Evolutionary conservation across 352 stramenopile genomes (phyloP).

Genomic region (Blastocystis sp.): DNA sequence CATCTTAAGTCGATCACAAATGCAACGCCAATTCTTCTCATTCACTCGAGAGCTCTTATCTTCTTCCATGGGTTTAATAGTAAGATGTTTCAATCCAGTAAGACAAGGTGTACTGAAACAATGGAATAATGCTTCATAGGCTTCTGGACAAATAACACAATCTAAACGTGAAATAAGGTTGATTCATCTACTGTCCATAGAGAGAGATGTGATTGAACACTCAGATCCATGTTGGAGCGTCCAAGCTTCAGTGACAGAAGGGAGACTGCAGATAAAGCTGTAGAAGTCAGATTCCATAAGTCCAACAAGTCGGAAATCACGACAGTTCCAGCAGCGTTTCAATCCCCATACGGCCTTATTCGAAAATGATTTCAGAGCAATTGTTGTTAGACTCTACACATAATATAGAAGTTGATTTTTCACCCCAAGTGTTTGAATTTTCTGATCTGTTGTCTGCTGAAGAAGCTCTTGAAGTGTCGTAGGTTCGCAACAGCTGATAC

Average conservation of each 20-base stretch:
- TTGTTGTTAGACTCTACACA: conserved; percentile 37
- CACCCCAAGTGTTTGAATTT: conserved; percentile 34
- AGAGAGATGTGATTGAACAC: neutral
- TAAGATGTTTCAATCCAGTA: neutral
- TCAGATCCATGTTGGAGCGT: conserved; percentile 2
- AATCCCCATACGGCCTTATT: conserved; percentile 49
- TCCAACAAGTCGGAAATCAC: conserved; percentile 23
- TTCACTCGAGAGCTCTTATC: conserved; percentile 30
- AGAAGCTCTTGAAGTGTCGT: conserved; percentile 21
- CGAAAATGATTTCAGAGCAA: conserved; percentile 54
- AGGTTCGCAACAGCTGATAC: conserved; percentile 58
- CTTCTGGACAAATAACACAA: conserved; percentile 39
- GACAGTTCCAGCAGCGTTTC: conserved; percentile 52
- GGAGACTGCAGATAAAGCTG: conserved; percentile 53
- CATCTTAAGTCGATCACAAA: conserved; percentile 4
- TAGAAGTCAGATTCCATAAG: conserved; percentile 46
- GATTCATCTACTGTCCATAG: conserved; percentile 39
- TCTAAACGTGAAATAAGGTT: neutral
- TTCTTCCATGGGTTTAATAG: conserved; percentile 5
- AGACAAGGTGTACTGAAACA: conserved; percentile 48
- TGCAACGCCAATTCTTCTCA: conserved; percentile 22
- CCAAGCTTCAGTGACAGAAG: conserved; percentile 28
- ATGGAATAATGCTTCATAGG: conserved; percentile 42
- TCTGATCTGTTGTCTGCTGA: conserved; percentile 48
- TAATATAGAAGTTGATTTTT: neutral